Evolutionary conservation across 2,329 filamentous ascomycete species (phyloP).

Genomic region (Fusarium oxysporum): DNA sequence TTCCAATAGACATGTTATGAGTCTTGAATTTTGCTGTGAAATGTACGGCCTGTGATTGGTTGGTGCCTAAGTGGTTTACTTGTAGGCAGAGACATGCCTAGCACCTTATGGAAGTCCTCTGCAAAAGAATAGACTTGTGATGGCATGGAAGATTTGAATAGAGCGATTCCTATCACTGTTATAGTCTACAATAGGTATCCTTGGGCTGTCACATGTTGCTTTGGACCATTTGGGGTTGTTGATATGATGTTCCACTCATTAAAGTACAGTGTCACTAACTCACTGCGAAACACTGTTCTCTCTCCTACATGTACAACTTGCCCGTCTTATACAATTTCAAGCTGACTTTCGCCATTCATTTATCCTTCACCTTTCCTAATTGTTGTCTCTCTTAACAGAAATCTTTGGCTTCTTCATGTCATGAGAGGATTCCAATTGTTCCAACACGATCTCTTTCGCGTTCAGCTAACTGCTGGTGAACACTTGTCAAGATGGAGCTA

Average conservation of each 20-base stretch:
- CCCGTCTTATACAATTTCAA: conserved; percentile 21
- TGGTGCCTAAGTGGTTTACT: neutral
- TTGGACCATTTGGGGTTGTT: neutral
- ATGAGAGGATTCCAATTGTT: neutral
- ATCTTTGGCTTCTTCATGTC: neutral
- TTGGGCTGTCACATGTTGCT: neutral
- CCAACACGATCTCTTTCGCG: too few species aligned
- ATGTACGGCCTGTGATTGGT: conserved; percentile 43
- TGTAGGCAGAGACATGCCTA: neutral
- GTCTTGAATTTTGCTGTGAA: conserved; percentile 43
- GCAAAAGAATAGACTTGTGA: neutral
- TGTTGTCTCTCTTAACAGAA: too few species aligned
- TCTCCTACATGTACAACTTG: conserved; percentile 17
- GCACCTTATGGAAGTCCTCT: neutral
- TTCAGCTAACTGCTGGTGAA: conserved; percentile 15
- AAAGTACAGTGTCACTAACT: conserved; percentile 34
- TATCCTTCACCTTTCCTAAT: neutral
- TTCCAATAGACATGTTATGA: conserved; percentile 51
- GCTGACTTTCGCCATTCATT: conserved; percentile 4
- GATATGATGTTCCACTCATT: neutral
- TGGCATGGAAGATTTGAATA: too few species aligned
- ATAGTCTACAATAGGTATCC: neutral
- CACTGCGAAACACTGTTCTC: conserved; percentile 20
- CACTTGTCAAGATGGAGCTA: conserved; percentile 46
- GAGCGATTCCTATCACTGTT: neutral